Base-by-base conservation (phyloP, 139 green algal genomes). In the Chlamydomonas incerta region DNA sequence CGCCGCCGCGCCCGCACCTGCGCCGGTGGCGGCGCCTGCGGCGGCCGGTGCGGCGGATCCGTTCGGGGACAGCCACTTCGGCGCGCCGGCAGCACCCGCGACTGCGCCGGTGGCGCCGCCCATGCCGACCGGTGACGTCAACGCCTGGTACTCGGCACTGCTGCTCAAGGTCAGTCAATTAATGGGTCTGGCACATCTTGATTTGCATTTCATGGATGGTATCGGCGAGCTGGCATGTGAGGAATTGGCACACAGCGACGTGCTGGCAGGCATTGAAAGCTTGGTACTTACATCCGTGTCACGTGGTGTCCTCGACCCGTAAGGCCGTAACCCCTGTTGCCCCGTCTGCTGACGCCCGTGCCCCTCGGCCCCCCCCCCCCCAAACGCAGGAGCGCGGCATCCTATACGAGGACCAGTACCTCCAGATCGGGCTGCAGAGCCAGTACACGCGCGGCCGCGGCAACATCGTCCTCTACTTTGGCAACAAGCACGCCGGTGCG, bases 371-470 rank as follows among this genome's bases (percentile, higher is more conserved):
- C 34, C 35, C 35, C 20, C 11, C 72, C 28, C 18, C 2, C 72
- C 0, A 4, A 28, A 0, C n/a, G 20, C 77, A 83, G 86, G 87
- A 90, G 70, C 93, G 88, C 55, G 97, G 97, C 50, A 91, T 99
- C 52, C 90, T 99, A 70, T 99, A 99, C 75, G 97, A 99, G 92
- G 97, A 99, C 91, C 84, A 93, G 52, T 94, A 96, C 87, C 72
- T 99, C 58, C 96, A 98, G 92, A 89, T 98, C 21, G 97, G 97
- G 18, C 26, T 99, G 75, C 98, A 99, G 89, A 82, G 72, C 20
- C 75, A 93, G 31, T 97, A 92, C 81, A 58, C 88, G 41, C 88
- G 90, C 34, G 85, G 80, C 24, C 68, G 84, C 14, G 96, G 93
- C 41, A 82, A 92, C 63, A 35, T 98, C 29, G 62, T 85, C 47